A percentile compares a stretch with the other conserved stretches of the same genome.
Evolutionary conservation across 805 yeast species (phyloP).

Genomic region (Candida loeiensis): DNA sequence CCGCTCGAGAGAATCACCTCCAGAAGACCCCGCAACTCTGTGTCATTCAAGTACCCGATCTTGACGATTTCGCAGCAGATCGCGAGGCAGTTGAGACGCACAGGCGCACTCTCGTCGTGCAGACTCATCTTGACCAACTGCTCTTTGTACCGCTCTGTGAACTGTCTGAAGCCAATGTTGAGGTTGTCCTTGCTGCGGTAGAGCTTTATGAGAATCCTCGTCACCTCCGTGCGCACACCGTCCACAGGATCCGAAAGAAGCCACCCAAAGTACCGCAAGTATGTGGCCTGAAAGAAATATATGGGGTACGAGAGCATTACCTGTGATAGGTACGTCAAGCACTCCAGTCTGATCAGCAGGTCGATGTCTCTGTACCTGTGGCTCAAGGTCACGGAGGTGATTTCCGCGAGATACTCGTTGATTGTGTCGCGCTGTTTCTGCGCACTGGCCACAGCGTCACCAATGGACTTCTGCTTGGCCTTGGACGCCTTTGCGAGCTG

Average conservation of each 20-base stretch:
- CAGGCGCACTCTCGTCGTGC: slow-evolving; percentile 47
- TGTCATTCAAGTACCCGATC: slow-evolving; percentile 61
- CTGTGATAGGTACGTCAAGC: slow-evolving; percentile 57
- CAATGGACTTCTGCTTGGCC: slow-evolving; percentile 46
- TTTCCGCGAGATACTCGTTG: slow-evolving; percentile 58
- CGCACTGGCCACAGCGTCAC: slow-evolving; percentile 33
- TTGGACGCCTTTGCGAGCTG: slow-evolving; percentile 38
- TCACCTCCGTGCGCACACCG: slow-evolving; percentile 61
- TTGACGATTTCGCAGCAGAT: slow-evolving; percentile 54
- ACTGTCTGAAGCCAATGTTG: slow-evolving; percentile 68
- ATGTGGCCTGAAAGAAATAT: slow-evolving; percentile 62
- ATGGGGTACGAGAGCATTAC: slow-evolving; percentile 77
- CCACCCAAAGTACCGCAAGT: slow-evolving; percentile 81
- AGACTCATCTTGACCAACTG: slow-evolving; percentile 59
- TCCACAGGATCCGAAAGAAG: slow-evolving; percentile 67
- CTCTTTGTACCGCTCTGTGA: slow-evolving; percentile 67
- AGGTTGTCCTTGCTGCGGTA: slow-evolving; percentile 35
- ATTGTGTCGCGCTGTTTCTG: slow-evolving; percentile 49
- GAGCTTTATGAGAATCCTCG: slow-evolving; percentile 50
- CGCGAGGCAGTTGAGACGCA: slow-evolving; percentile 47
- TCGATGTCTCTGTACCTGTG: slow-evolving; percentile 82
- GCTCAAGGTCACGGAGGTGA: slow-evolving; percentile 62
- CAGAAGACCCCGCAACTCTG: slow-evolving; percentile 35
- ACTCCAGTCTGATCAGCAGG: slow-evolving; percentile 64
- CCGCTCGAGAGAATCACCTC: slow-evolving; percentile 22